Conservation (phyloP, 225 moss, liverwort and hornwort species). For the Marchantia polymorpha region DNA sequence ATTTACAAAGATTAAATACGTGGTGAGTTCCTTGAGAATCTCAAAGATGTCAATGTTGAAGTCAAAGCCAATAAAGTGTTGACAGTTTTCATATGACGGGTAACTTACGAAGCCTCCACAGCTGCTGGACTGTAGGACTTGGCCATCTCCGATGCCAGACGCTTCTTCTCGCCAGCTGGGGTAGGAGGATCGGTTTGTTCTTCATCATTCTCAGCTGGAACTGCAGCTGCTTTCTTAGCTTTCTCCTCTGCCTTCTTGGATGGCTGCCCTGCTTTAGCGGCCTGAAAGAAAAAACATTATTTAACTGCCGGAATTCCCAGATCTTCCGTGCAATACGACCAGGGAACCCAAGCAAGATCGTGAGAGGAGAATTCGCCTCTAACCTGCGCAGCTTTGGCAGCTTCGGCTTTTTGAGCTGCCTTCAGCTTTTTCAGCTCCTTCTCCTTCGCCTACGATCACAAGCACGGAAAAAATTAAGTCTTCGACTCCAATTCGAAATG, state of each 20-base stretch:
- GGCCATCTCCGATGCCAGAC: slow-evolving; percentile 72
- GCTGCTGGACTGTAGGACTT: slow-evolving; percentile 85
- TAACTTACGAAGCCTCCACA: slow-evolving; percentile 82
- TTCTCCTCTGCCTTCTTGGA: slow-evolving; percentile 79
- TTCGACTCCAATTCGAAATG: not conserved
- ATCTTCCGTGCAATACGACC: no score
- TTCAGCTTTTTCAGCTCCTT: slow-evolving; percentile 70
- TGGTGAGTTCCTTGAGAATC: not conserved
- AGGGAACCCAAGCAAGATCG: not conserved
- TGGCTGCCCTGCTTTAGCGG: slow-evolving; percentile 35
- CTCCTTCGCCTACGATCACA: slow-evolving; percentile 53
- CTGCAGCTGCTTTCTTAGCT: slow-evolving; percentile 57
- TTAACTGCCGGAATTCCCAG: not conserved
- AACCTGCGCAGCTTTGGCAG: slow-evolving; percentile 60
- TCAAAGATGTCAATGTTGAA: not conserved
- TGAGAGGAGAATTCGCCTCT: not conserved
- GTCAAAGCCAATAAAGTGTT: not conserved
- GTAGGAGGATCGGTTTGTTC: slow-evolving; percentile 78
- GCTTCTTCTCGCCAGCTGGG: slow-evolving; percentile 73
- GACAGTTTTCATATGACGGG: not conserved
- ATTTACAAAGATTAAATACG: not conserved
- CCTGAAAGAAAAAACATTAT: slow-evolving; percentile 13
- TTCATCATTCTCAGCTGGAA: slow-evolving; percentile 43
- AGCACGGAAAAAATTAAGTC: not conserved
- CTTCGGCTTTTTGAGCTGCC: slow-evolving; percentile 81